Conservation (phyloP, 2,329 filamentous ascomycete genomes). For the Ophiostoma sp. region DNA sequence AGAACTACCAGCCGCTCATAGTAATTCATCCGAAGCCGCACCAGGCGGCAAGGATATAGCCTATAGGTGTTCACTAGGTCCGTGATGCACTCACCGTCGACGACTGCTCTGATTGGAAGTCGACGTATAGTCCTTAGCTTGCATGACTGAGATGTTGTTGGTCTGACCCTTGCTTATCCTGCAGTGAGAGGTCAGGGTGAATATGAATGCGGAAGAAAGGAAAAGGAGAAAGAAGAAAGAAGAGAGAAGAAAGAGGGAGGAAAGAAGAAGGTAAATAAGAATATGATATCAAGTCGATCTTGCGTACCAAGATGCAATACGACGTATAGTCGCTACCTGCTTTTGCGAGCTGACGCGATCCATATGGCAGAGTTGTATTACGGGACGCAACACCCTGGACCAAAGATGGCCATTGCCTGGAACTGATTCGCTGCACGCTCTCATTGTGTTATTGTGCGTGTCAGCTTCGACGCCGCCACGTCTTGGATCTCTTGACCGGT, state of each 20-base stretch:
- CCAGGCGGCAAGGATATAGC: too few relatives aligned
- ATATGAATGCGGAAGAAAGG: too few relatives aligned
- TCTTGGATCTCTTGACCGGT: constrained; percentile 3
- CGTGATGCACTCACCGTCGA: too few relatives aligned
- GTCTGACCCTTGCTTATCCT: too few relatives aligned
- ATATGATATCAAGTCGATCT: not conserved
- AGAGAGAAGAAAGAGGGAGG: not conserved
- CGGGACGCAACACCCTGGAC: not conserved
- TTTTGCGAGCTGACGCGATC: constrained; percentile 7
- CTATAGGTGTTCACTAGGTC: too few relatives aligned
- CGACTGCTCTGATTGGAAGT: too few relatives aligned
- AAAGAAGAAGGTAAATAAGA: not conserved
- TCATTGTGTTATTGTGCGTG: not conserved
- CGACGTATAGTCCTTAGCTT: too few relatives aligned
- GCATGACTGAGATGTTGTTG: too few relatives aligned
- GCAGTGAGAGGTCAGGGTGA: too few relatives aligned
- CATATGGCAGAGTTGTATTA: not conserved
- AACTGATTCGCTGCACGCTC: not conserved
- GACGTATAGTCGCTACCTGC: not conserved
- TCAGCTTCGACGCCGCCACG: not conserved
- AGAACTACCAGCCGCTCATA: too few relatives aligned
- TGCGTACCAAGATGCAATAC: not conserved
- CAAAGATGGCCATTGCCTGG: not conserved
- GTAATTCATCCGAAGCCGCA: too few relatives aligned
- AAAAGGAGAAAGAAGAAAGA: not conserved